These are phyloP conservation scores for Flaveria sonorensis DNA, from an alignment of 129 eudicot genomes.

Conservation along the genomic window DNA sequence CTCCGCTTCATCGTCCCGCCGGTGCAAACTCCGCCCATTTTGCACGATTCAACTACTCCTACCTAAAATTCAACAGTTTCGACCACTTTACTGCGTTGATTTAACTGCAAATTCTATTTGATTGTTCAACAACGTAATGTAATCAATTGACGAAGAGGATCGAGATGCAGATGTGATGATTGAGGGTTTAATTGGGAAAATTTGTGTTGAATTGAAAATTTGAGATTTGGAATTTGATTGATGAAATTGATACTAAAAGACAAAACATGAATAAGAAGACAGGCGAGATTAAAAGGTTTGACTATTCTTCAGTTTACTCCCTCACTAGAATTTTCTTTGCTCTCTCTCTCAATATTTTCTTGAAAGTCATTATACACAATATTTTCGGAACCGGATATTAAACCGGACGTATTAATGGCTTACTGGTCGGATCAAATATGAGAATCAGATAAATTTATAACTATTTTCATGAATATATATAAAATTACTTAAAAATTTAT, in stretches of 20 bases:
- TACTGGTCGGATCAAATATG: too few species aligned
- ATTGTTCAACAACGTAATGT: slow-evolving; percentile 22
- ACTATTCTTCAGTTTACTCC: slow-evolving; percentile 28
- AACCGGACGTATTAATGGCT: too few species aligned
- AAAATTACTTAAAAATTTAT: too few species aligned
- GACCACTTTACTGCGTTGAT: neutral
- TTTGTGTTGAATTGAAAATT: neutral
- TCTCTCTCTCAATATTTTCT: slow-evolving; percentile 7
- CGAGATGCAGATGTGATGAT: slow-evolving; percentile 14
- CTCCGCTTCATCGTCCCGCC: slow-evolving; percentile 58
- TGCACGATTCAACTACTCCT: neutral
- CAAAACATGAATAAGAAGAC: slow-evolving; percentile 21
- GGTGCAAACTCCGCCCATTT: slow-evolving; percentile 85
- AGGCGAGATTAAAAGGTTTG: slow-evolving; percentile 27
- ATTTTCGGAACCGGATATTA: too few species aligned
- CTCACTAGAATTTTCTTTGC: slow-evolving; percentile 29
- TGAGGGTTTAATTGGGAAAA: slow-evolving; percentile 7
- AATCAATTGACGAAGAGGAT: neutral
- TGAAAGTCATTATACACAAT: neutral
- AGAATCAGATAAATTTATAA: too few species aligned
- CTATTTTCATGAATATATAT: too few species aligned
- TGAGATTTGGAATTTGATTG: neutral
- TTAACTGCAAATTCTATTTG: slow-evolving; percentile 5
- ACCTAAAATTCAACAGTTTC: neutral
- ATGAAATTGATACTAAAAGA: slow-evolving; percentile 13